Evolutionary conservation across 208 protist species (phyloP).

Genomic region (Trichomonas tenax): DNA sequence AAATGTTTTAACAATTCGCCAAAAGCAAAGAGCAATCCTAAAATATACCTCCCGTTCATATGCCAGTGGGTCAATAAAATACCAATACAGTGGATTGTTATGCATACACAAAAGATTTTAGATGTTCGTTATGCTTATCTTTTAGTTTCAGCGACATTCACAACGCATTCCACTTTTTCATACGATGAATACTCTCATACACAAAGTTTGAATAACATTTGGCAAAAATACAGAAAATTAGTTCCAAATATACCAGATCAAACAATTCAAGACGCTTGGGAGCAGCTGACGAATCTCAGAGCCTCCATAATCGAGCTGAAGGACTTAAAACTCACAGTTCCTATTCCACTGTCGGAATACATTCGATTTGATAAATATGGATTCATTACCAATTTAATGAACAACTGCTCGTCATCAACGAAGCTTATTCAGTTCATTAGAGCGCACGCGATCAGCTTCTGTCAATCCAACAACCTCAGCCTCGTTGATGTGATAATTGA

Average conservation of each 20-base stretch:
- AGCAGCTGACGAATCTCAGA: not conserved
- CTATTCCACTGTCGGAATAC: not conserved
- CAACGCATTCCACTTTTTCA: not conserved
- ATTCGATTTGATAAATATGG: not conserved
- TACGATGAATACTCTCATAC: not conserved
- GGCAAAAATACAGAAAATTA: not conserved
- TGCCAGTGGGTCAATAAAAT: not conserved
- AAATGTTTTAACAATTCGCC: not conserved
- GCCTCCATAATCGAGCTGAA: not conserved
- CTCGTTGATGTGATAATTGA: not conserved
- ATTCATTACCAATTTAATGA: not conserved
- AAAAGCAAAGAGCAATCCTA: not conserved
- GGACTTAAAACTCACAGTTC: not conserved
- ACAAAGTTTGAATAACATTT: not conserved
- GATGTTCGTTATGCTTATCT: slow-evolving; percentile 11
- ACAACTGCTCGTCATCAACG: not conserved
- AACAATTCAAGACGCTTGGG: not conserved
- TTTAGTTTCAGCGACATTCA: not conserved
- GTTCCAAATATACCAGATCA: not conserved
- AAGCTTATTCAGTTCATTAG: not conserved
- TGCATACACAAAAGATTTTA: not conserved
- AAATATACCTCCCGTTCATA: not conserved
- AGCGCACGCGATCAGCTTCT: not conserved
- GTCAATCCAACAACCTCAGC: not conserved
- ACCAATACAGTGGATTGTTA: not conserved